Evolutionary conservation across 2,329 filamentous ascomycete genomes (phyloP), one percentile per base, ranked within the genome.

Genomic region (Neonectria ditissima): DNA sequence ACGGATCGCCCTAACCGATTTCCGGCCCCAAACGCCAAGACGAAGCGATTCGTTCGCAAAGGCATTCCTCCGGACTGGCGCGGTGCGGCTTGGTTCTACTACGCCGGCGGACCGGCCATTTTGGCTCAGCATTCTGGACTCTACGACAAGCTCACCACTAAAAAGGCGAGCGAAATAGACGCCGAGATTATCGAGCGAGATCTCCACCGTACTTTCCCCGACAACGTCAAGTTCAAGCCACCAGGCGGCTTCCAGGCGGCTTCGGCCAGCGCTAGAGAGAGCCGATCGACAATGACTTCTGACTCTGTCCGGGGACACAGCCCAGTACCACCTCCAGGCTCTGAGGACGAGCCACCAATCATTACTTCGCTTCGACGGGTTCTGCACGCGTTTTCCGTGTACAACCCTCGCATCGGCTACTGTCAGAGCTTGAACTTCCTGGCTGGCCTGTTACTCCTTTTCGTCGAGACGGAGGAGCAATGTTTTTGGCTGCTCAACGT

Each of bases 51-150:
- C 75, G 88, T 97, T 52, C 89, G 94, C 55, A 98, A 97, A 78
- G 95, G 95, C 16, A 95, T 97, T 53, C 95, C 95, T 3, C 93
- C 94, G 0, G 93, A 97, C 69, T 97, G 94, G 89, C 89, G 95
- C 73, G 95, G 95, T n/a, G 91, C 92, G 6, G 95, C 95, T 48
- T 98, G 95, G 95, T 98, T 97, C 78, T 97, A 92, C 81, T 98
- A 97, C 76, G 93, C 94, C 11, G 93, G 93, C 20, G 95, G 95
- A 1, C 93, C 93, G 24, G 89, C 90, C 48, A 91, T 93, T 68
- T 78, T 97, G 63, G 87, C 89, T 55, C 91, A 92, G 73, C 87
- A 97, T 71, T 86, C 89, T 5, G 92, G 92, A 1, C 81, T 95
- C 16, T 98, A 97, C 76, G 86, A 89, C 55, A 84, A 89, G 55